Evolutionary conservation across 2,329 filamentous ascomycete species (phyloP), one percentile per base, ranked within the genome.

Genomic region (Fonsecaea monophora): DNA sequence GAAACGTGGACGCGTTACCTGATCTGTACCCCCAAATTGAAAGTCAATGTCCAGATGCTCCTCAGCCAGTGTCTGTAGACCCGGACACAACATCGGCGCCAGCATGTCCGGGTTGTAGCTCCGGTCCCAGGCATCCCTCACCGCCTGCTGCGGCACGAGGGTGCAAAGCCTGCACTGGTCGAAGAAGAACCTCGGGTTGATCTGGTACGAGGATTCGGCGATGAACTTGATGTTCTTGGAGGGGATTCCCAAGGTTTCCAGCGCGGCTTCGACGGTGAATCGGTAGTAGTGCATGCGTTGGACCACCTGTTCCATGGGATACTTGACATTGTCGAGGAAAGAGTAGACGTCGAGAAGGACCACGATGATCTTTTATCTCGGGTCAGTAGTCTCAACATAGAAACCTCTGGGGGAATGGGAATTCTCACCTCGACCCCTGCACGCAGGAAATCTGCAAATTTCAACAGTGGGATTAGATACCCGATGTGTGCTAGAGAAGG

Each of bases 211-310:
- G 6, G 42, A 48, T 48, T 48, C 42, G 7, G n/a, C 8, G n/a
- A 21, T 13, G 7, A 48, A 48, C n/a, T 48, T 48, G 42, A 48
- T 48, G 42, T 48, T 48, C n/a, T n/a, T 21, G 42, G 42, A 48
- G 8, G 42, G n/a, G 42, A 48, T 21, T 2, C n/a, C 42, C n/a
- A 48, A n/a, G 7, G 18, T 18, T 21, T 48, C 42, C n/a, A 48
- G 42, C 42, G 42, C 42, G 8, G 42, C 42, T 25, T 48, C 42
- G 10, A 48, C 42, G 3, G 42, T 48, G 18, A 48, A 48, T 2
- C n/a, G 42, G 21, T 48, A 48, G 42, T 48, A 48, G 42, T 48
- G 42, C 42, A 48, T 48, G 42, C 42, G 42, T 48, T 48, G 42
- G 42, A 48, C 18, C n/a, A 48, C 42, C 10, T 48, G 42, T 21